Percentiles rank a stretch among this genome's conserved stretches.
These are phyloP conservation scores for Botrytis cinerea DNA, from an alignment of 2,329 filamentous ascomycete species.

Conservation along the genomic window DNA sequence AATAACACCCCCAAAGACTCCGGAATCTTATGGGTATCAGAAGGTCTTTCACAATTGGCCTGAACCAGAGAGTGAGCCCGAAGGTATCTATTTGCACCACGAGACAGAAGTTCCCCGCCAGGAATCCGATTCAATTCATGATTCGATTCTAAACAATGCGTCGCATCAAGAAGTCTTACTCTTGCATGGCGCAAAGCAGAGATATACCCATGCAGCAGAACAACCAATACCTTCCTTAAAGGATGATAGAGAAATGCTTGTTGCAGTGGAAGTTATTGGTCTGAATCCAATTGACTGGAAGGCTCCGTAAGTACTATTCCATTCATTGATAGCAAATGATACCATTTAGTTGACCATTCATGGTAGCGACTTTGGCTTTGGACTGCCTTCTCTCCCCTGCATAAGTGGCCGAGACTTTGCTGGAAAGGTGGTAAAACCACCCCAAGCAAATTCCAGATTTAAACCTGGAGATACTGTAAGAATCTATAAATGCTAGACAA, in stretches of 20 bases:
- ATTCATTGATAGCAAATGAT: slow-evolving; percentile 1
- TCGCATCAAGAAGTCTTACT: slow-evolving; percentile 50
- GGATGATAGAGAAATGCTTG: slow-evolving; percentile 61
- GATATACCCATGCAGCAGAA: slow-evolving; percentile 49
- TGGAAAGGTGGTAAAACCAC: slow-evolving; percentile 59
- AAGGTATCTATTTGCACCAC: slow-evolving; percentile 23
- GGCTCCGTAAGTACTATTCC: slow-evolving; percentile 73
- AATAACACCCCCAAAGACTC: slow-evolving; percentile 34
- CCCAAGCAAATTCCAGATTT: slow-evolving; percentile 49
- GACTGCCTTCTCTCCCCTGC: slow-evolving; percentile 38
- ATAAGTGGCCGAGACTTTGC: slow-evolving; percentile 56
- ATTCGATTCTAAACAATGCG: slow-evolving; percentile 24
- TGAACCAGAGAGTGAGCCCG: slow-evolving; percentile 32
- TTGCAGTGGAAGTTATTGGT: slow-evolving; percentile 61
- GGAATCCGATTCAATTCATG: not conserved
- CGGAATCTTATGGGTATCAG: slow-evolving; percentile 24
- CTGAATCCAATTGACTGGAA: slow-evolving; percentile 84
- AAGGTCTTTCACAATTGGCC: slow-evolving; percentile 34
- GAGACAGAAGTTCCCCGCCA: not conserved
- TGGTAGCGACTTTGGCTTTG: slow-evolving; percentile 40
- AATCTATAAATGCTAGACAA: slow-evolving; percentile 33
- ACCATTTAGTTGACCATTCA: not conserved
- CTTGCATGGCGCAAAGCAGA: slow-evolving; percentile 52
- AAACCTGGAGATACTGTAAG: slow-evolving; percentile 56
- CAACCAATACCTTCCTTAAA: slow-evolving; percentile 51